Conservation (phyloP, 257 asterid species). For the Solanum paucissectum region DNA sequence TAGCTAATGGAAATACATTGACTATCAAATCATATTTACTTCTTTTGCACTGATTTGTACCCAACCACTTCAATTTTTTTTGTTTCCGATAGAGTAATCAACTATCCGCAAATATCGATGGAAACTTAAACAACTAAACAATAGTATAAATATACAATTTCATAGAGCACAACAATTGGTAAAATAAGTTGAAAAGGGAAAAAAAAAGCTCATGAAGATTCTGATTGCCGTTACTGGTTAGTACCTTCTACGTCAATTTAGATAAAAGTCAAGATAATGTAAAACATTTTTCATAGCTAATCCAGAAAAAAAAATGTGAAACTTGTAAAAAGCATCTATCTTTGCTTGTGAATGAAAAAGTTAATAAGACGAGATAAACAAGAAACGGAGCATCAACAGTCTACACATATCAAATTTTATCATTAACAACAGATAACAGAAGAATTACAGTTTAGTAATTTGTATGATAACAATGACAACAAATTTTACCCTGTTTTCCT, state of each 20-base stretch:
- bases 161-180: neutral
- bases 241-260: neutral
- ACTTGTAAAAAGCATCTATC: neutral
- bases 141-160: neutral
- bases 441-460: neutral
- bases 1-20: neutral
- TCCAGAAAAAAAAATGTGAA: too few relatives aligned
- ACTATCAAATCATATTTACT: neutral
- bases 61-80: too few relatives aligned
- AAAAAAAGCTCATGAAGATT: neutral
- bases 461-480: neutral
- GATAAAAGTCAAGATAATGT: neutral
- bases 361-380: neutral
- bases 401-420: neutral
- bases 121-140: neutral
- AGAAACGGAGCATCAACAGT: neutral
- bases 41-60: neutral
- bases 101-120: too few relatives aligned
- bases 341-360: neutral
- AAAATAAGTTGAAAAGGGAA: too few relatives aligned
- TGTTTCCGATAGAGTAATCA: too few relatives aligned
- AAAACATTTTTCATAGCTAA: neutral
- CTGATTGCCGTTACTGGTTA: neutral
- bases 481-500: neutral
- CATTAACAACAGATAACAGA: neutral